Evolutionary conservation across 2,329 filamentous ascomycete genomes (phyloP).

Genomic region (Dothistroma septosporum): DNA sequence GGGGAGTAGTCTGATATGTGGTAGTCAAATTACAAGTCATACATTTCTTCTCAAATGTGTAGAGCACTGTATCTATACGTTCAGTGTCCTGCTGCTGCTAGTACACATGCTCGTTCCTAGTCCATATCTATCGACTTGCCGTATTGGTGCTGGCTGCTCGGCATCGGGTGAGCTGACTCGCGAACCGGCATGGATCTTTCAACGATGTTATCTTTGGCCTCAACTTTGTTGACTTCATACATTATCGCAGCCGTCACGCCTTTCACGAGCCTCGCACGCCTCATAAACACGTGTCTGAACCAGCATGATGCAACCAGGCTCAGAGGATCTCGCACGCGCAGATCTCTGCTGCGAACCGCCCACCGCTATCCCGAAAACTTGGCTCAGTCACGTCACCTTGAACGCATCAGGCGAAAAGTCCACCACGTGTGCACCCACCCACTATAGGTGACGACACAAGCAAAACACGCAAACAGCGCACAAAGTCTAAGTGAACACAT

Average conservation of each 20-base stretch:
- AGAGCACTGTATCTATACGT: too few relatives aligned
- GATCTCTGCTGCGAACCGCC: background rate
- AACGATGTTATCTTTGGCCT: background rate
- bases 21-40: background rate
- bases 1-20: background rate
- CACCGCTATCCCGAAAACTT: background rate
- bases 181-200: background rate
- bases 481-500: background rate
- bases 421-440: background rate
- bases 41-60: background rate
- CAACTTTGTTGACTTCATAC: background rate
- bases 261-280: background rate
- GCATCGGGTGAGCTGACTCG: background rate
- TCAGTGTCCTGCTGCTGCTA: too few relatives aligned
- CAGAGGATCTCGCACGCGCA: background rate
- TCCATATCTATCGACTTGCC: background rate
- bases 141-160: background rate
- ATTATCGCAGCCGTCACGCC: background rate
- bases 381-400: background rate
- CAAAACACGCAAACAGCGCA: background rate
- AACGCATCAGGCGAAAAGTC: background rate
- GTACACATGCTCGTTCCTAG: too few relatives aligned
- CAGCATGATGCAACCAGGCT: background rate
- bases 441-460: background rate
- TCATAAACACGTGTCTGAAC: background rate